Percentiles rank a stretch among this genome's conserved stretches.
Evolutionary conservation across 371 early-diverging fungal genomes (phyloP).

Genomic region (Dichotomocladium elegans): DNA sequence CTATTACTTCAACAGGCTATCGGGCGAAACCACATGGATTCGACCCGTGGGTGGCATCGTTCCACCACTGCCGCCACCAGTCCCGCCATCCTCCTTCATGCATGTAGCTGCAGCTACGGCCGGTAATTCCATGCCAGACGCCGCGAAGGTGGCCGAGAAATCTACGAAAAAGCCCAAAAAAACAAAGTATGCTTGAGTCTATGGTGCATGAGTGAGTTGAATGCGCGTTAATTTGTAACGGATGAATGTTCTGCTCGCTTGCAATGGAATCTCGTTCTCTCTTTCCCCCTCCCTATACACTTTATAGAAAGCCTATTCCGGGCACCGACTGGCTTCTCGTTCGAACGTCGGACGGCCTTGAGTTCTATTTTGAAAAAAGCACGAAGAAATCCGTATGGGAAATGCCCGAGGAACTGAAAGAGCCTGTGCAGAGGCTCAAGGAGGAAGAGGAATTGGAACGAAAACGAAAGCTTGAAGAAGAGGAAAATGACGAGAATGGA

Average conservation of each 20-base stretch:
- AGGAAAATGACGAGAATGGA: constrained; percentile 21
- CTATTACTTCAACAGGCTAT: background rate
- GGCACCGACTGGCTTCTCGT: constrained; percentile 76
- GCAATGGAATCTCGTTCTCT: too few species aligned
- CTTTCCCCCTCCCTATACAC: too few species aligned
- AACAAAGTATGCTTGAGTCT: background rate
- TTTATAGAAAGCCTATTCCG: constrained; percentile 59
- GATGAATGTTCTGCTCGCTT: background rate
- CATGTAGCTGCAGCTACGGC: background rate
- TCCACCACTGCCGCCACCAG: background rate
- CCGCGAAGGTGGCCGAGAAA: too few species aligned
- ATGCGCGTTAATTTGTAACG: background rate
- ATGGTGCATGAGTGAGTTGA: background rate
- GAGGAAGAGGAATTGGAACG: constrained; percentile 13
- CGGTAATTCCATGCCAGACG: too few species aligned
- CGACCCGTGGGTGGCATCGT: background rate
- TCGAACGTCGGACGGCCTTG: constrained; percentile 65
- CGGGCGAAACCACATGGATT: constrained; percentile 1
- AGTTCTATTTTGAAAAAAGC: constrained; percentile 71
- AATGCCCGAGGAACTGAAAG: constrained; percentile 49
- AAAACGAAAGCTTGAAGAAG: background rate
- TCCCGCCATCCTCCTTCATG: background rate
- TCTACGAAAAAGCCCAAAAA: background rate
- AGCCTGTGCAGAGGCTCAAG: constrained; percentile 37
- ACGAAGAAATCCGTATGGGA: constrained; percentile 73